Evolutionary conservation across 306 rosid genomes (phyloP).

Genomic region (Vigna angularis): DNA sequence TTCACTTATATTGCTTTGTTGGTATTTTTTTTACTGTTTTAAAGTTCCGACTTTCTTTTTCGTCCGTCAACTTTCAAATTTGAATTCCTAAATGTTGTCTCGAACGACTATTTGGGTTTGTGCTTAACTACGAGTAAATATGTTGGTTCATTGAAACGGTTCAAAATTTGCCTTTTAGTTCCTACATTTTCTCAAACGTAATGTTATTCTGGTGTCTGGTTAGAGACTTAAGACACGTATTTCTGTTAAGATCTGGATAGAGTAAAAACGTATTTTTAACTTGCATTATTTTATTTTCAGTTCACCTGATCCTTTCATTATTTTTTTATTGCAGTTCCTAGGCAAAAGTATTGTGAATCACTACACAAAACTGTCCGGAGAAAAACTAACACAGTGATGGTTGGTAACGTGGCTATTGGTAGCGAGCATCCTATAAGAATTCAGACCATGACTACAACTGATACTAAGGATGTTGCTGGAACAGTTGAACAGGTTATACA

Average conservation of each 20-base stretch:
- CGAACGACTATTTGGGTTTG: constrained; percentile 21
- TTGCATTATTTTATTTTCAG: constrained; percentile 10
- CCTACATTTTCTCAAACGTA: neutral
- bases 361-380: constrained; percentile 85
- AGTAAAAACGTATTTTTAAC: neutral
- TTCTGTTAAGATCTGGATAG: neutral
- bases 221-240: neutral
- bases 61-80: neutral
- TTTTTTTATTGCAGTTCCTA: constrained; percentile 73
- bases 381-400: constrained; percentile 94
- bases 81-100: neutral
- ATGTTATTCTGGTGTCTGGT: neutral
- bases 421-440: constrained; percentile 96
- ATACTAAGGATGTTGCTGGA: constrained; percentile 90
- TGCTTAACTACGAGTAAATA: neutral
- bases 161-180: too few species aligned
- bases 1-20: constrained; percentile 5
- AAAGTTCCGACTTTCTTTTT: constrained; percentile 25
- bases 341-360: constrained; percentile 92
- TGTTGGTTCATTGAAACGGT: neutral
- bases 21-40: neutral
- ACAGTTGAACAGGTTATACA: constrained; percentile 90
- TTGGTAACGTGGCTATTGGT: constrained; percentile 86
- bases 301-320: constrained; percentile 45
- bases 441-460: constrained; percentile 99